Percentiles rank a stretch among this genome's conserved stretches.
Evolutionary conservation across 225 moss, liverwort and hornwort genomes (phyloP).

Genomic region (Polytrichum formosum): DNA sequence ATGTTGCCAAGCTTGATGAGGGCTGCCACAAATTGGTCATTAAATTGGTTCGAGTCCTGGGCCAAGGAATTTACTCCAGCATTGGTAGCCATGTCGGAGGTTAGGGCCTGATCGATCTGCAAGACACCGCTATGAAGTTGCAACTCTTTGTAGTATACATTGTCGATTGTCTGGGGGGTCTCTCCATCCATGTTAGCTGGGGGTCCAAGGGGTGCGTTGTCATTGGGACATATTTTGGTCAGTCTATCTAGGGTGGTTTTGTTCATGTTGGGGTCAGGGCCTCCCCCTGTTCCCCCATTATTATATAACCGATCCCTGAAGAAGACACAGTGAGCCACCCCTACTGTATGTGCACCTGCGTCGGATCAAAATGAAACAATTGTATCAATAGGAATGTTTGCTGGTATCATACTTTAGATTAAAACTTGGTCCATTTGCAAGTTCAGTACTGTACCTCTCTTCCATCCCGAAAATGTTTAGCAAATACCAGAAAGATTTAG

Average conservation of each 20-base stretch:
- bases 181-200: constrained; percentile 31
- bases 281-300: constrained; percentile 23
- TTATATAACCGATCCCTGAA: constrained; percentile 39
- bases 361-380: not conserved
- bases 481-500: too few relatives aligned
- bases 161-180: not conserved
- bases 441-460: too few relatives aligned
- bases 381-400: not conserved
- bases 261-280: constrained; percentile 33
- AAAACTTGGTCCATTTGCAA: too few relatives aligned
- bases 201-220: constrained; percentile 6
- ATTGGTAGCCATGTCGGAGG: too few relatives aligned
- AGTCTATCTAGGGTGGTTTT: constrained; percentile 11
- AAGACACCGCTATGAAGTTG: too few relatives aligned
- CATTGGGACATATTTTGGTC: constrained; percentile 32
- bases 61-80: not conserved
- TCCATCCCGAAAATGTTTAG: too few relatives aligned
- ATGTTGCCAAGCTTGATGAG: too few relatives aligned
- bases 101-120: too few relatives aligned
- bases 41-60: too few relatives aligned
- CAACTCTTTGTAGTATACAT: too few relatives aligned
- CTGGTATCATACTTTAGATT: too few relatives aligned
- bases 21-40: too few relatives aligned
- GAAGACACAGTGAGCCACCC: constrained; percentile 31
- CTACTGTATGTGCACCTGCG: constrained; percentile 35